Base-by-base conservation (phyloP, 148 eudicot species). In the Gaultheria prostrata region DNA sequence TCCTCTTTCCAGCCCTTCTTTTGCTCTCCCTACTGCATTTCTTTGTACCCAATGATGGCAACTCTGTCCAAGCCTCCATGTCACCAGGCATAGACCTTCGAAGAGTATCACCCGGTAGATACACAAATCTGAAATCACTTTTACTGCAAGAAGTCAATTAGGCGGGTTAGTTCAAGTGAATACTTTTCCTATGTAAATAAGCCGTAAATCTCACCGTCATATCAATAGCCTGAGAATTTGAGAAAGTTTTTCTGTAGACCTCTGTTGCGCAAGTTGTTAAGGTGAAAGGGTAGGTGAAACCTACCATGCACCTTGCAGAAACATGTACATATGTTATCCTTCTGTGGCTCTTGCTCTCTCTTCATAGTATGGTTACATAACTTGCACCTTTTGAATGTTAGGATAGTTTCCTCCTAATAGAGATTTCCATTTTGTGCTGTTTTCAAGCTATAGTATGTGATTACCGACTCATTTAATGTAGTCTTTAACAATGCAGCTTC, bases 401-500 rank as follows among this genome's bases (percentile, higher is more conserved):
- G 8, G 39, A 30, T 32, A 77, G 33, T 51, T 6, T 77, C n/a
- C 32, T 15, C 20, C 21, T 12, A 77, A 77, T 30, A 49, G 39
- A 51, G n/a, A 30, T 50, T 50, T 50, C 26, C 13, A 5, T 50
- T 77, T 50, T 61, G 3, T 75, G 20, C 39, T 75, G 17, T 46
- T 74, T 74, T 74, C 26, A 20, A 28, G 77, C 46, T 75, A 24
- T 75, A n/a, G 54, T 46, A 79, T 56, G 69, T 43, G 24, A 10
- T 56, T 56, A n/a, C 51, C 15, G 21, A 18, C 48, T 83, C 35
- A 48, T 45, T 57, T 49, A 6, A 53, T 71, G 56, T 17, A 11
- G 46, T 76, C 32, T 65, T 28, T 67, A 15, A 81, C 33, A 43
- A 80, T 90, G 88, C 93, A 95, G 98, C 89, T 95, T 95, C 89